These are phyloP conservation scores for Pisolithus albus DNA, from an alignment of 768 basidiomycete genomes.

Conservation along the genomic window DNA sequence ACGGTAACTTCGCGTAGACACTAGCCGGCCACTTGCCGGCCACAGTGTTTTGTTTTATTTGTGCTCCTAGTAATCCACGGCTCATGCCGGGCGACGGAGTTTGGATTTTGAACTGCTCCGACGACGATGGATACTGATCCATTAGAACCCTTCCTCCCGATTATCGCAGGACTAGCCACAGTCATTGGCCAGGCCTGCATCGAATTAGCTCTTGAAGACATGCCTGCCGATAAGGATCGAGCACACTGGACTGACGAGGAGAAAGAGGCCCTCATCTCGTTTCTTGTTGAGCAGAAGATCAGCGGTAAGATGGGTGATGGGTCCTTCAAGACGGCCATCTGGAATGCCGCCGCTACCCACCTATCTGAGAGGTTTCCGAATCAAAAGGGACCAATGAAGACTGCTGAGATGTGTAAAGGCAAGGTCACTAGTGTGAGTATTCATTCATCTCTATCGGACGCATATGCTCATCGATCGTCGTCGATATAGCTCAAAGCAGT, in stretches of 20 bases:
- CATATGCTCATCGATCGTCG: not conserved
- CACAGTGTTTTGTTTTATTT: too few species aligned
- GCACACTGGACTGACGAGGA: not conserved
- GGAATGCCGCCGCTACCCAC: not conserved
- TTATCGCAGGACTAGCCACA: not conserved
- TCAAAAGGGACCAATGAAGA: not conserved
- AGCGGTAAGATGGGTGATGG: not conserved
- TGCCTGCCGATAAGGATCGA: not conserved
- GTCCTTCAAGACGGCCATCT: not conserved
- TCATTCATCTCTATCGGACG: not conserved
- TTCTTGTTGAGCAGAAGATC: not conserved
- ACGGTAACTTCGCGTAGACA: too few species aligned
- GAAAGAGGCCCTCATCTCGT: not conserved
- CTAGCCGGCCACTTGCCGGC: too few species aligned
- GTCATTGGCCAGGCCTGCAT: not conserved
- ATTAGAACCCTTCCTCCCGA: not conserved
- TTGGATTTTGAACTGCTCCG: not conserved
- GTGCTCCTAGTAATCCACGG: too few species aligned
- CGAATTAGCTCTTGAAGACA: not conserved
- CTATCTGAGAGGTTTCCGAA: not conserved
- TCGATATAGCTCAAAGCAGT: not conserved
- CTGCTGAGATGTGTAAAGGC: not conserved
- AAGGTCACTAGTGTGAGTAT: not conserved
- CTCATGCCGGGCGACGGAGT: not conserved
- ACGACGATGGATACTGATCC: not conserved